A percentile compares a stretch with the other conserved stretches of the same genome.
These are phyloP conservation scores for Reutealis trisperma DNA, from an alignment of 345 rosid genomes.

Conservation along the genomic window DNA sequence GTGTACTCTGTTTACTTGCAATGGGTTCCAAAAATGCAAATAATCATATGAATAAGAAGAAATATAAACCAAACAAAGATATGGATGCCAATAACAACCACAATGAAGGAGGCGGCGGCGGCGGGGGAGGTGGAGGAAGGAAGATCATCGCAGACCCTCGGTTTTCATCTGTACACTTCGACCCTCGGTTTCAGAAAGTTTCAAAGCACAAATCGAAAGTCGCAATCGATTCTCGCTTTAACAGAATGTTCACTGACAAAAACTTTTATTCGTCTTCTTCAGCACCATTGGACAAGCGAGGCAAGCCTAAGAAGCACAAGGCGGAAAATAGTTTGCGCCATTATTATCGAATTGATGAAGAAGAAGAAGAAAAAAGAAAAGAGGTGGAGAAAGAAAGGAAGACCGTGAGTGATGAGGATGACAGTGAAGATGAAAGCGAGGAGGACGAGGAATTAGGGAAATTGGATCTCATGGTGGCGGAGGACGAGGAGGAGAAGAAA, in stretches of 20 bases:
- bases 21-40: conserved; percentile 18
- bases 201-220: conserved; percentile 68
- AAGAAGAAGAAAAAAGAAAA: neutral
- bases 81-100: neutral
- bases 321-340: conserved; percentile 46
- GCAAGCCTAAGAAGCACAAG: conserved; percentile 52
- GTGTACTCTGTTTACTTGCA: neutral
- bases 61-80: conserved; percentile 14
- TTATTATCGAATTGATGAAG: conserved; percentile 59
- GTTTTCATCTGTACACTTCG: conserved; percentile 66
- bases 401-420: neutral
- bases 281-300: conserved; percentile 76
- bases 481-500: conserved; percentile 9
- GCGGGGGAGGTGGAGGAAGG: conserved; percentile 17
- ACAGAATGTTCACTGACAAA: conserved; percentile 57
- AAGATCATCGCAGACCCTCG: conserved; percentile 61
- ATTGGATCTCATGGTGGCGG: conserved; percentile 8
- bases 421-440: conserved; percentile 19
- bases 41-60: conserved; percentile 17
- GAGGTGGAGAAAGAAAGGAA: conserved; percentile 1
- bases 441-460: conserved; percentile 28
- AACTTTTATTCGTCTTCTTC: conserved; percentile 46
- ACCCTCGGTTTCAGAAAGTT: conserved; percentile 82
- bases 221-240: conserved; percentile 72
- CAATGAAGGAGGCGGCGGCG: conserved; percentile 12